These are phyloP conservation scores for Talaromyces wortmannii DNA, from an alignment of 495 filamentous ascomycete genomes.

Conservation along the genomic window DNA sequence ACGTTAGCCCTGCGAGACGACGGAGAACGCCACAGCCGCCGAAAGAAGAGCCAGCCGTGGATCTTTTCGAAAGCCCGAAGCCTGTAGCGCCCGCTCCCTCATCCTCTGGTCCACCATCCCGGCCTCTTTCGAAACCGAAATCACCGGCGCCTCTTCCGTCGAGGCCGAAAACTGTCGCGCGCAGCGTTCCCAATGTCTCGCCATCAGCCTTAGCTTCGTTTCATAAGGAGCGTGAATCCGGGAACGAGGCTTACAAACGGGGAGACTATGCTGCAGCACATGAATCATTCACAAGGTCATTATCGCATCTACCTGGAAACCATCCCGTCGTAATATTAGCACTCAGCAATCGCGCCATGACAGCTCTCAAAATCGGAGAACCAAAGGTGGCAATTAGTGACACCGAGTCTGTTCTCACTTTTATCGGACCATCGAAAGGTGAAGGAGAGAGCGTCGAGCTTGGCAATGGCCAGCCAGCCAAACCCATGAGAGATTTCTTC, in stretches of 20 bases:
- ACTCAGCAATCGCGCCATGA: conserved; percentile 87
- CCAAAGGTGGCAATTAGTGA: conserved; percentile 78
- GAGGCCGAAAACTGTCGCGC: conserved; percentile 45
- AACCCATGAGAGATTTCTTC: conserved; percentile 88
- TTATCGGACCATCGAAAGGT: conserved; percentile 76
- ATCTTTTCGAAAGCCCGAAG: conserved; percentile 48
- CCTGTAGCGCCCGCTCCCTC: conserved; percentile 17
- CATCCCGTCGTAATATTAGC: conserved; percentile 83
- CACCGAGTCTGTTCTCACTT: conserved; percentile 67
- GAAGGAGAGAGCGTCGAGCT: conserved; percentile 73
- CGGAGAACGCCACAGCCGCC: conserved; percentile 52
- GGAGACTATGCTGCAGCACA: conserved; percentile 88
- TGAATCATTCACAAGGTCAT: conserved; percentile 68
- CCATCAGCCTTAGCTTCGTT: conserved; percentile 63
- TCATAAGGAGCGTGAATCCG: conserved; percentile 66
- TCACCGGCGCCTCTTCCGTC: conserved; percentile 28
- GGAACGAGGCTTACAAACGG: conserved; percentile 83
- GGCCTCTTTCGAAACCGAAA: conserved; percentile 17
- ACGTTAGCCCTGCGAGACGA: conserved; percentile 82
- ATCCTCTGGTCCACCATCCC: conserved; percentile 20
- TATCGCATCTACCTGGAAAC: conserved; percentile 64
- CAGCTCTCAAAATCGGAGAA: conserved; percentile 81
- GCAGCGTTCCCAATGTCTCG: conserved; percentile 63
- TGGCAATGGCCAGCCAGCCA: conserved; percentile 53
- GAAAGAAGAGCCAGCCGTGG: conserved; percentile 40